These are phyloP conservation scores for Lachancea lanzarotensis DNA, from an alignment of 805 yeast genomes.

Conservation along the genomic window DNA sequence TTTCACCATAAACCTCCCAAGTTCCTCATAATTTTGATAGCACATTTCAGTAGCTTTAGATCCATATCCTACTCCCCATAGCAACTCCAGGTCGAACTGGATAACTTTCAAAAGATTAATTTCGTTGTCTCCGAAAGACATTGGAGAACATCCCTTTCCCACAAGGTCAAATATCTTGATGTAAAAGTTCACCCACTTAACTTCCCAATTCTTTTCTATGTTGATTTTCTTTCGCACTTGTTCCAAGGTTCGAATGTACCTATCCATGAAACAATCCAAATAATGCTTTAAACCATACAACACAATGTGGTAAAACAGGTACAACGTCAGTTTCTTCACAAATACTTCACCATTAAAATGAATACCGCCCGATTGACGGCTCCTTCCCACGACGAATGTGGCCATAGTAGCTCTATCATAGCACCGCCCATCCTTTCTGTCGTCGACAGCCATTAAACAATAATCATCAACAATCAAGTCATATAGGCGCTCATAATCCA, in stretches of 20 bases:
- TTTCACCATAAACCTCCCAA: background rate
- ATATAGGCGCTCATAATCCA: constrained; percentile 13
- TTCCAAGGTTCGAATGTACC: constrained; percentile 16
- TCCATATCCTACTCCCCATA: background rate
- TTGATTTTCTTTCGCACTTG: constrained; percentile 17
- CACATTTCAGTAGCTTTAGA: background rate
- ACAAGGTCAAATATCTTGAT: constrained; percentile 15
- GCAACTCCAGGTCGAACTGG: background rate
- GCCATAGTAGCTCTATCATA: constrained; percentile 9
- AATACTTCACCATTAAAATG: constrained; percentile 19
- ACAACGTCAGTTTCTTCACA: constrained; percentile 15
- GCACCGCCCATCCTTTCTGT: background rate
- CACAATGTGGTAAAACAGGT: constrained; percentile 12
- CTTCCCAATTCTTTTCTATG: constrained; percentile 21
- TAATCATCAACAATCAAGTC: constrained; percentile 14
- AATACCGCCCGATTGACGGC: background rate
- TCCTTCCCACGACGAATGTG: constrained; percentile 11
- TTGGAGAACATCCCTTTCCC: background rate
- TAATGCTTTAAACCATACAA: constrained; percentile 9
- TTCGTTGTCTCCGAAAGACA: background rate
- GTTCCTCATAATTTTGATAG: background rate
- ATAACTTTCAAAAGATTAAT: constrained; percentile 2
- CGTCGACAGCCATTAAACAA: constrained; percentile 11
- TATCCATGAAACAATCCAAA: constrained; percentile 15
- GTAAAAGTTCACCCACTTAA: constrained; percentile 19